phyloP scores from a whole-genome alignment of 2,329 filamentous ascomycete species.

The Boeremia lycopersici region DNA sequence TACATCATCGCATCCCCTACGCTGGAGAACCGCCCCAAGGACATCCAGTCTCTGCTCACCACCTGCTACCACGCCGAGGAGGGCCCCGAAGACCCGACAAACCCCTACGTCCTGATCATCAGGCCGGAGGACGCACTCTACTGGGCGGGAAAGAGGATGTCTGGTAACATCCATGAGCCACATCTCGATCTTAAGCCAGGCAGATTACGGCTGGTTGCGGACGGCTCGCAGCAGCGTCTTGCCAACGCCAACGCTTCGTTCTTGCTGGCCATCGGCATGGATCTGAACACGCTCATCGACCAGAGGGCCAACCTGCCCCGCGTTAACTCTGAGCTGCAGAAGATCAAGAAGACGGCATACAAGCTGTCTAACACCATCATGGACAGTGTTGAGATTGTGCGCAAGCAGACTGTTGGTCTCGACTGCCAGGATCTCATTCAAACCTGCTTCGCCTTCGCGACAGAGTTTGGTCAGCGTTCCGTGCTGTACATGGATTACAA shows the following conservation, averaged over 20 bases:
- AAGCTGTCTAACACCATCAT: slow-evolving; percentile 98
- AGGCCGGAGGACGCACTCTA: slow-evolving; percentile 77
- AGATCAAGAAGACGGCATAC: slow-evolving; percentile 94
- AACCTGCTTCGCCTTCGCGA: slow-evolving; percentile 98
- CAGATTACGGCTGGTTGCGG: slow-evolving; percentile 84
- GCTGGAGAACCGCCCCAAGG: slow-evolving; percentile 74
- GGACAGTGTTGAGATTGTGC: slow-evolving; percentile 95
- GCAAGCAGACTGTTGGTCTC: slow-evolving; percentile 79
- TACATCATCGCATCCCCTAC: slow-evolving; percentile 85
- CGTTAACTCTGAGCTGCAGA: slow-evolving; percentile 87
- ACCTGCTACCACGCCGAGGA: slow-evolving; percentile 76
- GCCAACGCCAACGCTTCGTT: slow-evolving; percentile 80
- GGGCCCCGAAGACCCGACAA: slow-evolving; percentile 71
- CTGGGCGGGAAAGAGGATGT: slow-evolving; percentile 82
- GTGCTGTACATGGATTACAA: slow-evolving; percentile 96
- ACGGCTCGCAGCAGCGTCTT: slow-evolving; percentile 80
- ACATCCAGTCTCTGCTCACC: slow-evolving; percentile 84
- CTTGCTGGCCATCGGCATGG: slow-evolving; percentile 76
- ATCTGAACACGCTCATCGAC: slow-evolving; percentile 88
- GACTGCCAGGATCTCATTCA: slow-evolving; percentile 96
- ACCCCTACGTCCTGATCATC: slow-evolving; percentile 85
- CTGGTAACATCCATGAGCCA: slow-evolving; percentile 74
- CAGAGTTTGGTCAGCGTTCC: slow-evolving; percentile 95
- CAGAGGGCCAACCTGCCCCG: slow-evolving; percentile 91
- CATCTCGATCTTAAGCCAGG: slow-evolving; percentile 85